Conservation (phyloP, 768 basidiomycete species). For the Suillus subluteus region DNA sequence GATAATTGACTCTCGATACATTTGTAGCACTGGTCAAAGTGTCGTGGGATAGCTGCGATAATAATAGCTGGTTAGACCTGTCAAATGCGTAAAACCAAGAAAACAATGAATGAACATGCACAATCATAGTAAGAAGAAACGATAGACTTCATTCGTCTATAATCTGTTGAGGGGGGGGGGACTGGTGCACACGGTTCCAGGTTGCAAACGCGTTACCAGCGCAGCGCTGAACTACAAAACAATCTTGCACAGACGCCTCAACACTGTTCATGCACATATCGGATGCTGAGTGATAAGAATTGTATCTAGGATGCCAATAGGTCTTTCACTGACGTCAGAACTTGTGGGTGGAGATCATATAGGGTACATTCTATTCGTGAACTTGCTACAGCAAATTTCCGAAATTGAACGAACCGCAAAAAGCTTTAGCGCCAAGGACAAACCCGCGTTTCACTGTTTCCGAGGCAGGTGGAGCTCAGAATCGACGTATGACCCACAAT, state of each 20-base stretch:
- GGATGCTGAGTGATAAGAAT: slow-evolving; percentile 63
- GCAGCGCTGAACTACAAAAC: neutral
- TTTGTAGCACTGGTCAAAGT: neutral
- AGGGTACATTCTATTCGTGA: slow-evolving; percentile 50
- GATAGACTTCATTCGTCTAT: neutral
- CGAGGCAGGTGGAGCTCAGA: slow-evolving; percentile 69
- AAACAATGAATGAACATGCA: neutral
- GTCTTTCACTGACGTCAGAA: slow-evolving; percentile 16
- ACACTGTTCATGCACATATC: slow-evolving; percentile 33
- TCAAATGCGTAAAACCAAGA: neutral
- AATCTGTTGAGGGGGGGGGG: neutral
- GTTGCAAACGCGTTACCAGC: neutral
- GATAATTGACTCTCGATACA: neutral
- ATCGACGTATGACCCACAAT: slow-evolving; percentile 85
- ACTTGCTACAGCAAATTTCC: slow-evolving; percentile 43
- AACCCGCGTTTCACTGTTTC: slow-evolving; percentile 67
- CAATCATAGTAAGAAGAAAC: neutral
- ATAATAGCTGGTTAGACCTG: neutral
- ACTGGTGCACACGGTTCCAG: neutral
- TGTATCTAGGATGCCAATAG: neutral
- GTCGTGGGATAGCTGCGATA: neutral
- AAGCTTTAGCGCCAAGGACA: slow-evolving; percentile 64
- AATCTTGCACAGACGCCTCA: neutral
- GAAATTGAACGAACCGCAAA: slow-evolving; percentile 76
- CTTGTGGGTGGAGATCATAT: slow-evolving; percentile 32